Evolutionary conservation across 176 grass and related monocot genomes (phyloP).

Genomic region (Hordeum marinum): DNA sequence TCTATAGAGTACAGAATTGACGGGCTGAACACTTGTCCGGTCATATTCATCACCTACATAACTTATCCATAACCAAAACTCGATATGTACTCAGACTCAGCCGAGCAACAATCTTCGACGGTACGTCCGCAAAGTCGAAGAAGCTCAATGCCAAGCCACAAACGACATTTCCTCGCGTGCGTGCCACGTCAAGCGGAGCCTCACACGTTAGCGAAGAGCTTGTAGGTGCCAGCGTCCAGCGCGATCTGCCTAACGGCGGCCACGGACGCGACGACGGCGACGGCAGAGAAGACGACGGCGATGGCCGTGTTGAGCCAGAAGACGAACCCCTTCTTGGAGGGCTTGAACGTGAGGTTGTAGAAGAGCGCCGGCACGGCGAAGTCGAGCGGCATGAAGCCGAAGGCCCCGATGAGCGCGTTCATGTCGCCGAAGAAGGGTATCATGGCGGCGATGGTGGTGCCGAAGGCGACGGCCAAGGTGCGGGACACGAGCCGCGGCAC

Average conservation of each 20-base stretch:
- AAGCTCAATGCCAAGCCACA: neutral
- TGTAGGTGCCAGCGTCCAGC: conserved; percentile 70
- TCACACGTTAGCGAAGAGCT: conserved; percentile 94
- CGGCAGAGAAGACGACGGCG: conserved; percentile 52
- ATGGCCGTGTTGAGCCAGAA: conserved; percentile 81
- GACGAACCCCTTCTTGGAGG: conserved; percentile 53
- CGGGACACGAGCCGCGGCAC: conserved; percentile 53
- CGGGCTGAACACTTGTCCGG: neutral
- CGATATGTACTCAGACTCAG: neutral
- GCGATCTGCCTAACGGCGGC: conserved; percentile 71
- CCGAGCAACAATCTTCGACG: neutral
- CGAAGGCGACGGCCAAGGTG: conserved; percentile 42
- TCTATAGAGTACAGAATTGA: neutral
- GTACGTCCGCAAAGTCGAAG: neutral
- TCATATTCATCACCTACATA: neutral
- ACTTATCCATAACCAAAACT: neutral
- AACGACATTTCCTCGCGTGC: neutral
- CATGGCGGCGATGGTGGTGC: conserved; percentile 80
- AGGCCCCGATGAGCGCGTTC: conserved; percentile 82
- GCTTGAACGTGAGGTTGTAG: conserved; percentile 87
- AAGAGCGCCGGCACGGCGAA: conserved; percentile 73
- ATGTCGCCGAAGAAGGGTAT: conserved; percentile 95
- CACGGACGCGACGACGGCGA: conserved; percentile 59
- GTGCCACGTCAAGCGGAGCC: too few species aligned
- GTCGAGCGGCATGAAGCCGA: conserved; percentile 91